Conservation (phyloP, 2,329 filamentous ascomycete species). For the Alternaria panax region DNA sequence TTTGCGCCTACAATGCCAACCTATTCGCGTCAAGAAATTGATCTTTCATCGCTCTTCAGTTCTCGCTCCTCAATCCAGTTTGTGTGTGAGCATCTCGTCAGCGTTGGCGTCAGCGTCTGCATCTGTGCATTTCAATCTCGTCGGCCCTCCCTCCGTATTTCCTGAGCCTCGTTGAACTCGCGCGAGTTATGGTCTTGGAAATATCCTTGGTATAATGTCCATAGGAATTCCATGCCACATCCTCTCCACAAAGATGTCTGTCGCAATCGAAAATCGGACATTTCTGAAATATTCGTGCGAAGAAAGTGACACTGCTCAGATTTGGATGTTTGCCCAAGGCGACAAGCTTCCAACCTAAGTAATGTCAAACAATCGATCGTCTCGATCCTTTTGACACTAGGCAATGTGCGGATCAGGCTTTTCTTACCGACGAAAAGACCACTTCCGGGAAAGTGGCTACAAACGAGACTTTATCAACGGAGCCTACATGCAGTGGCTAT, state of each 20-base stretch:
- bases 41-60: background rate
- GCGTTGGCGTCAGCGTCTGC: background rate
- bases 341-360: background rate
- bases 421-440: background rate
- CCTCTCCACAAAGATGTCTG: background rate
- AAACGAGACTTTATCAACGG: background rate
- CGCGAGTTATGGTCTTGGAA: background rate
- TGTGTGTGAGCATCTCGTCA: background rate
- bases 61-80: background rate
- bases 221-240: background rate
- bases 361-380: background rate
- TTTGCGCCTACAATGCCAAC: background rate
- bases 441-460: background rate
- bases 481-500: no score
- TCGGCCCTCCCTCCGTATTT: background rate
- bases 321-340: background rate
- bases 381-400: background rate
- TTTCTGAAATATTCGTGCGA: background rate
- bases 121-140: background rate
- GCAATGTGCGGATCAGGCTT: background rate
- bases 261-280: background rate
- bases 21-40: background rate
- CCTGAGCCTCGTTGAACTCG: background rate
- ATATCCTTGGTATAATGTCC: background rate
- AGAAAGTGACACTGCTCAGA: background rate